Percentiles rank a stretch among this genome's conserved stretches.
These are phyloP conservation scores for Cercospora beticola DNA, from an alignment of 2,329 filamentous ascomycete genomes.

Conservation along the genomic window DNA sequence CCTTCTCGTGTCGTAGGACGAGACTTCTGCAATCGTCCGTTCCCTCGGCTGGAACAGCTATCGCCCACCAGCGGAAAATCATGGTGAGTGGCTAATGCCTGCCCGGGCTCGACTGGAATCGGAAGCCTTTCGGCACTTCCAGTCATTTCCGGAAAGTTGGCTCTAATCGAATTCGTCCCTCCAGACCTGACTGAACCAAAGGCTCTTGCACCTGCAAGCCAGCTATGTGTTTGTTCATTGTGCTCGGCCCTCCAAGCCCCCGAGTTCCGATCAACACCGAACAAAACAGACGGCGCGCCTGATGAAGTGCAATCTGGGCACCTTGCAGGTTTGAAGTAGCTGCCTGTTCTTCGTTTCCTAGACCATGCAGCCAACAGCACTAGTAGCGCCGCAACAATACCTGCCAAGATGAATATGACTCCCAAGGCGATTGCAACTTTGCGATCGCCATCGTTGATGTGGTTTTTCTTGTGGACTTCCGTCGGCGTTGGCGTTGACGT, in stretches of 20 bases:
- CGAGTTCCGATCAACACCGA: neutral
- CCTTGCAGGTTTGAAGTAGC: conserved; percentile 15
- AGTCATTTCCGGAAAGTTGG: conserved; percentile 8
- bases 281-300: conserved; percentile 1
- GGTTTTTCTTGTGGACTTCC: neutral
- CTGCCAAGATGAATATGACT: conserved; percentile 8
- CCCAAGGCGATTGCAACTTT: conserved; percentile 13
- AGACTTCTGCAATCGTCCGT: conserved; percentile 12
- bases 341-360: conserved; percentile 10
- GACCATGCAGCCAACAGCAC: conserved; percentile 11
- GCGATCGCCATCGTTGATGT: conserved; percentile 9
- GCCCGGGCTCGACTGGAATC: neutral
- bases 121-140: conserved; percentile 13
- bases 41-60: conserved; percentile 5
- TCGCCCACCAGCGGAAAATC: neutral
- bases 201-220: conserved; percentile 1
- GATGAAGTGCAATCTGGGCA: conserved; percentile 11
- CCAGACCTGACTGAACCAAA: neutral
- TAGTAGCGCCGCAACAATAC: neutral
- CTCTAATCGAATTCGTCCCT: neutral
- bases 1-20: conserved; percentile 6
- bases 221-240: conserved; percentile 5
- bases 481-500: neutral
- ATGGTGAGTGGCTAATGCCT: neutral
- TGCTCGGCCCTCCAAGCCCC: conserved; percentile 9